Base-by-base conservation (phyloP, 768 basidiomycete genomes). In the Amanita phalloides region DNA sequence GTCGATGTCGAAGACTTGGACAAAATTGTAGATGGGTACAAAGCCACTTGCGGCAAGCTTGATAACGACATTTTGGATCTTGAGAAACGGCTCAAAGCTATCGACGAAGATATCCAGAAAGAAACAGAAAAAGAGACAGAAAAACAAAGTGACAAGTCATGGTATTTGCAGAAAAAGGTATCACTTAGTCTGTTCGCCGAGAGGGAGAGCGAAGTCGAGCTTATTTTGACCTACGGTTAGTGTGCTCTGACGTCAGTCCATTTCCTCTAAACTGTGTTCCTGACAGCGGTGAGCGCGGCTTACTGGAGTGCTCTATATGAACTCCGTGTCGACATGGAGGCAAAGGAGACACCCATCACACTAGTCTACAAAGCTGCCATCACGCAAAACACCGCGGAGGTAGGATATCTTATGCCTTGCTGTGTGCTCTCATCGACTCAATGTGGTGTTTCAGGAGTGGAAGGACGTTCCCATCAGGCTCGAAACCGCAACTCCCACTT, bases 311-410 rank as follows among this genome's bases (percentile, higher is more conserved):
- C 17, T 17, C 17, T 17, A 17, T 17, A 17, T 17, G 17, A 17
- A 17, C 17, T 17, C 17, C 17, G 17, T 17, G 1, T 17, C 17
- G 17, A 17, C 1, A 17, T 17, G 17, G 17, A 17, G 17, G 17
- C 17, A 17, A 17, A 64, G 36, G 64, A 68, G 3, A 61, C 64
- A 14, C 56, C 66, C 0, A 55, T 70, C 3, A 62, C 59, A 0
- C 55, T 74, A 3, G 55, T 68, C 2, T 73, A 74, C 60, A 73
- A 72, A 54, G 72, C 68, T 0, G 55, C 60, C 5, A 63, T 74
- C 20, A 63, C 58, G 23, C 73, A 74, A 55, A 59, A 48, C 25
- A 71, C 71, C 1, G 71, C 69, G 13, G 72, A 74, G 64, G 71
- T 67, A 45, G 20, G 53, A 35, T 25, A 14, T 45, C 8, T 6